phyloP scores from a whole-genome alignment of 495 filamentous ascomycete genomes.

The Neurospora discreta region DNA sequence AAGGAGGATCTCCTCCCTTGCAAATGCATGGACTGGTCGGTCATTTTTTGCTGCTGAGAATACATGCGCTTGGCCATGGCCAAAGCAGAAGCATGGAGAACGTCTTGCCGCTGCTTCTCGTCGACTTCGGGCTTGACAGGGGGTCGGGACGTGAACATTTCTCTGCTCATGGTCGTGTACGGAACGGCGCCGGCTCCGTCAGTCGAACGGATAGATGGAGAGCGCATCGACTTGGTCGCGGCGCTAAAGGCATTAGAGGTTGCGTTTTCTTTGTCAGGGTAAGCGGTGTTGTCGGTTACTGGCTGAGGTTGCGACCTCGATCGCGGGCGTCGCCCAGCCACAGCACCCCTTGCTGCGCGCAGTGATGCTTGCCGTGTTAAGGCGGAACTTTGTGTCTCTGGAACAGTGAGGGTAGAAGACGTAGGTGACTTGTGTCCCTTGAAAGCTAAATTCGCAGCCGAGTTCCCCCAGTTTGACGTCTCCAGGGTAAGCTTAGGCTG shows the following conservation, averaged over 20 bases:
- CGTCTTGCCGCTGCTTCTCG: constrained; percentile 57
- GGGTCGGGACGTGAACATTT: constrained; percentile 67
- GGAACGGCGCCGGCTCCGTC: constrained; percentile 31
- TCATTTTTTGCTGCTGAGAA: constrained; percentile 46
- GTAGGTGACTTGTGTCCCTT: constrained; percentile 13
- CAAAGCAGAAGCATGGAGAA: constrained; percentile 67
- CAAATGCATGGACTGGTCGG: constrained; percentile 34
- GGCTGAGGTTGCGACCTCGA: constrained; percentile 51
- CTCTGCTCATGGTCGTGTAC: constrained; percentile 40
- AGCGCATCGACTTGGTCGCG: constrained; percentile 47
- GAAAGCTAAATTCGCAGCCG: constrained; percentile 49
- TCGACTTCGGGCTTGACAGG: constrained; percentile 61
- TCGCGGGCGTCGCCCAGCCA: constrained; percentile 48
- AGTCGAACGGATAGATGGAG: constrained; percentile 19
- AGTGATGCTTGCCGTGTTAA: constrained; percentile 45
- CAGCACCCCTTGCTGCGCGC: constrained; percentile 62
- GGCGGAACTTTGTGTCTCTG: constrained; percentile 3
- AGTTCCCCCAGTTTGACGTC: constrained; percentile 39
- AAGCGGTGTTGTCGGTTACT: constrained; percentile 19
- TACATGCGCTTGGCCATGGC: constrained; percentile 87
- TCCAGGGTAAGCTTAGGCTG: neutral
- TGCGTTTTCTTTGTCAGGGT: constrained; percentile 49
- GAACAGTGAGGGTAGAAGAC: neutral
- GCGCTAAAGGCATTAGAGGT: constrained; percentile 55
- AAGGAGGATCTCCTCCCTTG: constrained; percentile 18